Percentiles rank a stretch among this genome's conserved stretches.
phyloP scores from a whole-genome alignment of 192 early-diverging fungal species.

The Rhizoclosmatium globosum region DNA sequence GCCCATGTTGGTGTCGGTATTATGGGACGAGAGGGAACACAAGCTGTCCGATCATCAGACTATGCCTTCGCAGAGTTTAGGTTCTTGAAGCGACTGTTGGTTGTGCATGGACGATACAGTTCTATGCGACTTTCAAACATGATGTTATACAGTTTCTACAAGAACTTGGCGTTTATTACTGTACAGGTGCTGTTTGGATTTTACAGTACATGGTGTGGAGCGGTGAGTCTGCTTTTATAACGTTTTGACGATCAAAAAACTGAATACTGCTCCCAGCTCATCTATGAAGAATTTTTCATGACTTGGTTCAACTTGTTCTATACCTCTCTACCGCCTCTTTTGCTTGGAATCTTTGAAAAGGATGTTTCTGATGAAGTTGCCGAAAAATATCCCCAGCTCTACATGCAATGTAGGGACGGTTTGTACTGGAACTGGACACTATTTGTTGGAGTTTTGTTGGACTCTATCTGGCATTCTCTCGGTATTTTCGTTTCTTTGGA shows the following conservation, averaged over 20 bases:
- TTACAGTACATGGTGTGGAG: slow-evolving; percentile 53
- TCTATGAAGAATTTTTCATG: slow-evolving; percentile 65
- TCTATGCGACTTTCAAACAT: slow-evolving; percentile 49
- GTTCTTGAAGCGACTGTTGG: slow-evolving; percentile 56
- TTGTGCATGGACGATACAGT: slow-evolving; percentile 63
- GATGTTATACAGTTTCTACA: slow-evolving; percentile 65
- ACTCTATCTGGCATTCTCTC: slow-evolving; percentile 33
- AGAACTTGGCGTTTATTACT: slow-evolving; percentile 63
- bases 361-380: slow-evolving; percentile 52
- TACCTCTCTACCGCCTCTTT: slow-evolving; percentile 59
- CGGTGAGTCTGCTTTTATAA: slow-evolving; percentile 38
- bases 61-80: slow-evolving; percentile 66
- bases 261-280: slow-evolving; percentile 28
- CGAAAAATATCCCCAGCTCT: slow-evolving; percentile 53
- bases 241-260: no score
- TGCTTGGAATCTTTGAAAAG: slow-evolving; percentile 58
- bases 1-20: slow-evolving; percentile 66
- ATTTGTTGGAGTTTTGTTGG: slow-evolving; percentile 15
- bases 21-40: slow-evolving; percentile 65
- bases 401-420: slow-evolving; percentile 48
- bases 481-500: slow-evolving; percentile 17
- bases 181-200: slow-evolving; percentile 63
- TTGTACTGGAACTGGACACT: slow-evolving; percentile 52
- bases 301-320: slow-evolving; percentile 63
- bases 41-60: slow-evolving; percentile 65